phyloP scores from a whole-genome alignment of 805 yeast genomes.

The Kluyveromyces aestuarii region DNA sequence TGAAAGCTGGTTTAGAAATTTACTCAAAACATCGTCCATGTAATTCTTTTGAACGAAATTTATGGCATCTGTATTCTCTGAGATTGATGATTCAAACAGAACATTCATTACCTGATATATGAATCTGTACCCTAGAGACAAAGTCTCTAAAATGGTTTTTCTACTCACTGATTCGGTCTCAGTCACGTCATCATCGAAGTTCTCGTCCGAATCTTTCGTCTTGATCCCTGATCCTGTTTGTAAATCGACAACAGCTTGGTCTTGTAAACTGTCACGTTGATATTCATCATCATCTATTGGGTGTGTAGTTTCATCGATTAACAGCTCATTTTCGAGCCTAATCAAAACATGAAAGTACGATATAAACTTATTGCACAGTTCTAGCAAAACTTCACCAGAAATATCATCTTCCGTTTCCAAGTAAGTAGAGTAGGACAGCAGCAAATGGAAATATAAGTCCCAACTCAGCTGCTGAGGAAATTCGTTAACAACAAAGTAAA shows the following conservation, averaged over 20 bases:
- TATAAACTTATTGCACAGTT: slow-evolving; percentile 11
- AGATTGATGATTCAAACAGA: slow-evolving; percentile 8
- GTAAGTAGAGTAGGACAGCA: slow-evolving; percentile 18
- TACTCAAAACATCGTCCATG: slow-evolving; percentile 11
- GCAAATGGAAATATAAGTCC: slow-evolving; percentile 26
- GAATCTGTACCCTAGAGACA: slow-evolving; percentile 14
- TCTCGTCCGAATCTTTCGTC: neutral
- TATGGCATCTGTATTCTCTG: neutral
- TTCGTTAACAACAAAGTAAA: slow-evolving; percentile 13
- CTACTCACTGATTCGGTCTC: neutral
- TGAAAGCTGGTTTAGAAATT: slow-evolving; percentile 12
- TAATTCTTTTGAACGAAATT: slow-evolving; percentile 16
- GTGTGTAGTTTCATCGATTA: slow-evolving; percentile 13
- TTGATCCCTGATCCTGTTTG: slow-evolving; percentile 13
- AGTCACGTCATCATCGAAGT: neutral
- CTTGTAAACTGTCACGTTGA: neutral
- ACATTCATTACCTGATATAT: slow-evolving; percentile 15
- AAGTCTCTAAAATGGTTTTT: slow-evolving; percentile 17
- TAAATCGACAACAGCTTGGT: slow-evolving; percentile 4
- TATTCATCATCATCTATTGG: neutral
- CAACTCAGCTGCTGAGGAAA: slow-evolving; percentile 16
- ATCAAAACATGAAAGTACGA: slow-evolving; percentile 11
- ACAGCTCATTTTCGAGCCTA: slow-evolving; percentile 6
- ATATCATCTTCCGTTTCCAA: slow-evolving; percentile 15
- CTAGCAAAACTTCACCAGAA: slow-evolving; percentile 11